These are phyloP conservation scores for Eimeria sp. DNA, from an alignment of 169 alveolate genomes.

Conservation along the genomic window DNA sequence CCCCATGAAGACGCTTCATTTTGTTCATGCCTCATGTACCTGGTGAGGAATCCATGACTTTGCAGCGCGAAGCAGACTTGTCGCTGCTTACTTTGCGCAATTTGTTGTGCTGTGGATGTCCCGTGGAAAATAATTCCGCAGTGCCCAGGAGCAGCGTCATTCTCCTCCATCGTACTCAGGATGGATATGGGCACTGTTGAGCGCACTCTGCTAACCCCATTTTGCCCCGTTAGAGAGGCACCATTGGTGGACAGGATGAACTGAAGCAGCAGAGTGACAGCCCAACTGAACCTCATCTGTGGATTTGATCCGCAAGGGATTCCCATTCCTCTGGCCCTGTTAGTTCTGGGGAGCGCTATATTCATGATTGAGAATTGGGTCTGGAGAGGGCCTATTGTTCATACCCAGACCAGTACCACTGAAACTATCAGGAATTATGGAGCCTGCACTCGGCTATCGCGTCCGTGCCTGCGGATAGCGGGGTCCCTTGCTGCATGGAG, in stretches of 20 bases:
- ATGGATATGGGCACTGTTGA: background rate
- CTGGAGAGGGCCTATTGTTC: background rate
- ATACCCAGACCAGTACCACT: background rate
- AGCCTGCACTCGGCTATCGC: background rate
- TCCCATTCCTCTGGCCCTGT: slow-evolving; percentile 10
- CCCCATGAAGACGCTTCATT: slow-evolving; percentile 19
- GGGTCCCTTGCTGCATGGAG: background rate
- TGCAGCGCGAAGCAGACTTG: slow-evolving; percentile 73
- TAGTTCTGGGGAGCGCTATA: background rate
- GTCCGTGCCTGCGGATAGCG: background rate
- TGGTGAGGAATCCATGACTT: slow-evolving; percentile 61
- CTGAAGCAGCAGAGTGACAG: slow-evolving; percentile 21
- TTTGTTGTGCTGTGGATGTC: background rate
- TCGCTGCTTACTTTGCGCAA: slow-evolving; percentile 45
- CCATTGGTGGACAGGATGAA: background rate
- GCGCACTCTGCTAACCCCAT: background rate
- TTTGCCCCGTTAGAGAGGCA: background rate
- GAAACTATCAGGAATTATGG: background rate
- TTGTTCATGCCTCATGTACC: slow-evolving; percentile 52
- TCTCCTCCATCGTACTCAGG: slow-evolving; percentile 4
- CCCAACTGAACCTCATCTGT: slow-evolving; percentile 50
- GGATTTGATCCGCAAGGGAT: background rate
- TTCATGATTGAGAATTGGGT: background rate
- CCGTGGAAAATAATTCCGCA: slow-evolving; percentile 43
- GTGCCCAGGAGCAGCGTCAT: slow-evolving; percentile 8